Evolutionary conservation across 768 basidiomycete species (phyloP), one percentile per base, ranked within the genome.

Genomic region (Asterophora lycoperdoides): DNA sequence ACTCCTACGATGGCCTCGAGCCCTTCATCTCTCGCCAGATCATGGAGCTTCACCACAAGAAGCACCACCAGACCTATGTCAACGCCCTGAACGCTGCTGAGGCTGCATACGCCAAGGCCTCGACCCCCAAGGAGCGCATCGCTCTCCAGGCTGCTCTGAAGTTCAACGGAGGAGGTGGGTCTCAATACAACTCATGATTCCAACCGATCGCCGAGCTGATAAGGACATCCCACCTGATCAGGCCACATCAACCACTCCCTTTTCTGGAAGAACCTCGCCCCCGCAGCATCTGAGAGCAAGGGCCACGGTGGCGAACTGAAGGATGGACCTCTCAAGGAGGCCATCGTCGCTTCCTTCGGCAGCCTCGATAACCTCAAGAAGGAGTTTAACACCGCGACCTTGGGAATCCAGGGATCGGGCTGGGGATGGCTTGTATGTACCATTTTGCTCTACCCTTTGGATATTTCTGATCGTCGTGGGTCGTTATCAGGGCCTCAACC

Each of bases 21-120:
- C 93, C 93, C n/a, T 84, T 82, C 73, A 95, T 97, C 73, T 88
- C 82, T 30, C 64, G 76, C 64, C 80, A 94, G 72, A 97, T 96
- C 71, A 97, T 95, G 93, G 79, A 73, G 48, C 87, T 95, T 43
- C 93, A 97, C 71, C 93, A 97, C 75, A 81, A 76, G 54, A 94
- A 93, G 76, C 93, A 97, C 65, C 93, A 97, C 64, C 91, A 93
- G 75, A 86, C 91, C 46, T 96, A 96, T 60, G 90, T 95, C 46
- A 94, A 82, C 60, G 87, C 85, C 1, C 80, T 97, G 66, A 97
- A 95, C 70, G 83, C 88, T 29, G 93, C 93, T 14, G 93, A 95
- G 71, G 72, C 77, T 53, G 75, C 78, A 0, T 90, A 93, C 64
- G 75, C 81, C 40, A 80, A 80, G 57, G 73, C 86, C 0, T 56